Base-by-base conservation (phyloP, 2,329 filamentous ascomycete genomes). In the Cladosporium cucumerinum region DNA sequence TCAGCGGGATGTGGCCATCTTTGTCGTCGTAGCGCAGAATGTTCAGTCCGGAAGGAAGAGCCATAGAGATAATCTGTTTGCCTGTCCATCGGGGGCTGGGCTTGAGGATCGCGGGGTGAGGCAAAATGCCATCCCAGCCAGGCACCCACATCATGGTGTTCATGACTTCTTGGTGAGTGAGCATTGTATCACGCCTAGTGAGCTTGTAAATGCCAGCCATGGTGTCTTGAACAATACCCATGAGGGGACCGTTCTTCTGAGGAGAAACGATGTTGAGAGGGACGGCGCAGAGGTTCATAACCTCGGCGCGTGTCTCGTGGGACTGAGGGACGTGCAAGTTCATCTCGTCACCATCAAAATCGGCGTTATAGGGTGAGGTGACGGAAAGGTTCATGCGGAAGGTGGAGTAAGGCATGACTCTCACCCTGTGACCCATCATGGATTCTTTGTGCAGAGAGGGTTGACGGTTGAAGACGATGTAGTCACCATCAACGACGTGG, bases 281-380 rank as follows among this genome's bases (percentile, higher is more conserved):
- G n/a, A 99, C 95, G 85, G 98, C 90, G 78, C 94, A 98, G 16
- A 99, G 86, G 76, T 98, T 90, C 78, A 88, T 92, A 71, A 99
- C 87, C 78, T 99, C 95, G 54, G 96, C 93, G 66, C 95, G 90
- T 36, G 96, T 96, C 79, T 99, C 96, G 75, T 99, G 93, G 43
- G 91, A 95, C 75, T 99, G 95, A 4, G 95, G 96, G 61, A 99
- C 96, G 85, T 99, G 95, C 81, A 99, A 87, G 77, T 99, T 99
- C 95, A 99, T 99, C 80, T 99, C 95, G 78, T 99, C 95, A 81
- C 95, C 95, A 75, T 99, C 95, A 81, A 99, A 99, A 91, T 99
- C 95, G 72, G 95, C 95, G 81, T 99, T 99, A 84, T 99, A 99
- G 0, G 95, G 95, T 30, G 93, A 96, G 0, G 96, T 99, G 74